Conservation (phyloP, 2,329 filamentous ascomycete genomes). For the Dryadomyces quercivorus region DNA sequence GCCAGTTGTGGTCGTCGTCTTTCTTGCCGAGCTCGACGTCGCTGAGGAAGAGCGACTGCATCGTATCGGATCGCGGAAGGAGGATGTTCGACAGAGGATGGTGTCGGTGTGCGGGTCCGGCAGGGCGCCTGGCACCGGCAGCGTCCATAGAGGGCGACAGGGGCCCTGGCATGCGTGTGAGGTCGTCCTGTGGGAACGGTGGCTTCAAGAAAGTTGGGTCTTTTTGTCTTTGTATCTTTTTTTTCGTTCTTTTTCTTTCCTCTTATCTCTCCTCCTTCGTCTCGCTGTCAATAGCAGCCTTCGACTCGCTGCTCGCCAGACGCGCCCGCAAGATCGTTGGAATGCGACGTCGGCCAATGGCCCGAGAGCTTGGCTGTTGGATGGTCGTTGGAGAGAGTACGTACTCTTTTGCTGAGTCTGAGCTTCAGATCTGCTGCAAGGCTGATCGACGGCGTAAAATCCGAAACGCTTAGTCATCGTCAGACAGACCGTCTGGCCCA, state of each 20-base stretch:
- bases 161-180: background rate
- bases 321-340: background rate
- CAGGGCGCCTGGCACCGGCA: background rate
- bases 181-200: background rate
- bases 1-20: conserved; percentile 38
- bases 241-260: no score
- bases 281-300: background rate
- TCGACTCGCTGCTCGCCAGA: background rate
- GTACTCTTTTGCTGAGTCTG: background rate
- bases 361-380: background rate
- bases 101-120: background rate
- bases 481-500: no score
- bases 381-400: background rate
- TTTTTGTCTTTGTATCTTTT: no score
- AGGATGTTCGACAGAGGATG: background rate
- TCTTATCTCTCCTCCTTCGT: no score
- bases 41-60: conserved; percentile 34
- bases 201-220: no score
- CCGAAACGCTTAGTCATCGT: background rate
- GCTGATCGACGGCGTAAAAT: background rate
- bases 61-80: conserved; percentile 10
- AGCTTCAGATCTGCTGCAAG: conserved; percentile 1
- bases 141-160: background rate
- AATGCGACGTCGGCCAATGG: background rate
- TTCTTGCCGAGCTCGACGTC: conserved; percentile 49